Conservation (phyloP, 106 monocot genomes). For the Amphibolis antarctica region DNA sequence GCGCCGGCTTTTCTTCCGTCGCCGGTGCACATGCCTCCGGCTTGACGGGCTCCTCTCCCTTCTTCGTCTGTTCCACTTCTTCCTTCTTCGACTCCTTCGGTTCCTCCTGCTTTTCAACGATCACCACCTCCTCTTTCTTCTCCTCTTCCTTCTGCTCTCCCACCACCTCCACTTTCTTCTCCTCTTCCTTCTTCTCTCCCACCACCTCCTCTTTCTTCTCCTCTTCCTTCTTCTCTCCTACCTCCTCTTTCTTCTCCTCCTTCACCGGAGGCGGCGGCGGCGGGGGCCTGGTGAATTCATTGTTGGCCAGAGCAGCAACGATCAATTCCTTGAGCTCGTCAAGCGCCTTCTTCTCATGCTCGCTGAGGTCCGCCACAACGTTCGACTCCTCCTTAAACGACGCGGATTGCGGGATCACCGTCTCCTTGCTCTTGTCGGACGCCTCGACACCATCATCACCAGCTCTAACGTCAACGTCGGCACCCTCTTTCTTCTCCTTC, state of each 20-base stretch:
- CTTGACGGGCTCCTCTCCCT: not conserved
- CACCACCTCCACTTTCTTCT: not conserved
- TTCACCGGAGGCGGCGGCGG: not conserved
- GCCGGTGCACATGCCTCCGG: not conserved
- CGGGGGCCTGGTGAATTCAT: slow-evolving; percentile 12
- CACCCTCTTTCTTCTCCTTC: not conserved
- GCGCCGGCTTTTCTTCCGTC: not conserved
- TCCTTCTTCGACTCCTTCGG: slow-evolving; percentile 3
- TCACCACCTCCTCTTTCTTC: not conserved
- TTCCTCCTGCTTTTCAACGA: not conserved
- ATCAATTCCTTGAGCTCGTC: slow-evolving; percentile 18
- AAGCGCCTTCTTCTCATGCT: slow-evolving; percentile 16
- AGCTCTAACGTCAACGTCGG: not conserved
- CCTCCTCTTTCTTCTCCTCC: slow-evolving; percentile 6
- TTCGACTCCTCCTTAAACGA: slow-evolving; percentile 20
- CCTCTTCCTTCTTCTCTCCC: not conserved
- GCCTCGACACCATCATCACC: not conserved
- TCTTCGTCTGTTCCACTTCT: slow-evolving; percentile 1
- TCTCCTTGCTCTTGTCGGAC: not conserved
- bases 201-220: not conserved
- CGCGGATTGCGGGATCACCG: not conserved
- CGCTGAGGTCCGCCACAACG: slow-evolving; percentile 8
- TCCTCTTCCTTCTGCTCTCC: not conserved
- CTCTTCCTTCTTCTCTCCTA: slow-evolving; percentile 3
- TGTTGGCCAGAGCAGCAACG: slow-evolving; percentile 5